Evolutionary conservation across 2,329 filamentous ascomycete genomes (phyloP), one percentile per base, ranked within the genome.

Genomic region (Dactylellina haptotyla): DNA sequence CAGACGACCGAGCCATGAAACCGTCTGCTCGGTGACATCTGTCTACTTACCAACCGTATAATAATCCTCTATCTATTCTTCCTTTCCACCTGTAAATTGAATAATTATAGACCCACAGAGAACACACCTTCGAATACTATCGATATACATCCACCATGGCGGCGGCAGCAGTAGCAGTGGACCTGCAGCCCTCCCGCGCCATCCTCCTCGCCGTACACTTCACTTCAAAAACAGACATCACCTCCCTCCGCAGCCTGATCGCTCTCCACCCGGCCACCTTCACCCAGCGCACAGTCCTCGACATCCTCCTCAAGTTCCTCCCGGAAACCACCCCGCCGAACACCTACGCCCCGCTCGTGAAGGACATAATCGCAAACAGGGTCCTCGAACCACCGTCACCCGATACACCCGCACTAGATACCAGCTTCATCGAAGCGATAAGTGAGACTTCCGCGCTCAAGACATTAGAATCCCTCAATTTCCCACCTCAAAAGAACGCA

Each of bases 241-340:
- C 84, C 76, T 84, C 85, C 75, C 82, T 95, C 71, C 84, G 85
- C 65, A 83, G 83, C 59, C 83, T 95, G 75, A 84, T 87, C 58
- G 83, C 85, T 20, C 82, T 84, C 39, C 83, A 90, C 76, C 81
- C 82, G 59, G 82, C 85, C 62, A 84, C 88, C 37, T 83, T 95
- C 62, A 84, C 85, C 26, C 84, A 86, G 46, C 87, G 90, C 65
- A 82, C 92, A 12, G 79, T 91, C 23, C 83, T 95, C 67, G 88
- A 89, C 46, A 88, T 95, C 59, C 82, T 96, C 20, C 84, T 96
- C 48, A 91, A 89, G 18, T 91, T 89, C 79, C 84, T 96, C 0
- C 92, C 92, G 25, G 91, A 94, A 80, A 89, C 86, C 45, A 18
- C 28, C 0, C 20, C 54, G 9, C 75, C 75, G 14, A 51, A 32